These are phyloP conservation scores for Curvularia sp. DNA, from an alignment of 2,329 filamentous ascomycete species.

Conservation along the genomic window DNA sequence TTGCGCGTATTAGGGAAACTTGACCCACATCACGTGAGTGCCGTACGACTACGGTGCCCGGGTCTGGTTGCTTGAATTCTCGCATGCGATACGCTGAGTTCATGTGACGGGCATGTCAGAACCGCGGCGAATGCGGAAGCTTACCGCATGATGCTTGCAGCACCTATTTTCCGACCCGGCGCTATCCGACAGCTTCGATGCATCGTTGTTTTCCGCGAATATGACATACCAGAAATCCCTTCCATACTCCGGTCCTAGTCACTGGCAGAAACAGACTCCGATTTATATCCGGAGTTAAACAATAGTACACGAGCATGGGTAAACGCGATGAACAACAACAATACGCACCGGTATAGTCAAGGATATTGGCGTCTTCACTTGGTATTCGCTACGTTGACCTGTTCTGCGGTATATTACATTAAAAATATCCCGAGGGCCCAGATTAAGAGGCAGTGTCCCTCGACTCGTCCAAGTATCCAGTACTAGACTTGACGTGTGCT, in stretches of 20 bases:
- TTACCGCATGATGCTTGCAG: conserved; percentile 14
- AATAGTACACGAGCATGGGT: too few relatives aligned
- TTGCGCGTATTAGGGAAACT: conserved; percentile 3
- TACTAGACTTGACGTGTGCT: background rate
- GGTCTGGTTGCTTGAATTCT: background rate
- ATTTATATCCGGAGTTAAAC: background rate
- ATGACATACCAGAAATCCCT: conserved; percentile 31
- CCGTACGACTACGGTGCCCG: background rate
- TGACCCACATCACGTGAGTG: conserved; percentile 2
- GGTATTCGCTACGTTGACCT: background rate
- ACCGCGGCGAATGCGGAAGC: conserved; percentile 20
- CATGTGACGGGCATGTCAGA: conserved; percentile 7
- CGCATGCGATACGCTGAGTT: background rate
- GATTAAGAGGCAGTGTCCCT: background rate
- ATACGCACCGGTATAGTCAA: background rate
- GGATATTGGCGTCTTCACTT: too few relatives aligned
- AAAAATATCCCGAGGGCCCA: conserved; percentile 1
- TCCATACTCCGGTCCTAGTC: conserved; percentile 21
- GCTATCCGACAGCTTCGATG: conserved; percentile 17
- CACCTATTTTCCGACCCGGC: conserved; percentile 19
- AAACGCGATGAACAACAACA: background rate
- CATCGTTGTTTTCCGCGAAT: conserved; percentile 14
- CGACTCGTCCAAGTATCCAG: conserved; percentile 2
- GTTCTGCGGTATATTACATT: background rate
- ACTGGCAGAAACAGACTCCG: conserved; percentile 12